These are phyloP conservation scores for Tolypocladium tundrense DNA, from an alignment of 2,329 filamentous ascomycete species.

Conservation along the genomic window DNA sequence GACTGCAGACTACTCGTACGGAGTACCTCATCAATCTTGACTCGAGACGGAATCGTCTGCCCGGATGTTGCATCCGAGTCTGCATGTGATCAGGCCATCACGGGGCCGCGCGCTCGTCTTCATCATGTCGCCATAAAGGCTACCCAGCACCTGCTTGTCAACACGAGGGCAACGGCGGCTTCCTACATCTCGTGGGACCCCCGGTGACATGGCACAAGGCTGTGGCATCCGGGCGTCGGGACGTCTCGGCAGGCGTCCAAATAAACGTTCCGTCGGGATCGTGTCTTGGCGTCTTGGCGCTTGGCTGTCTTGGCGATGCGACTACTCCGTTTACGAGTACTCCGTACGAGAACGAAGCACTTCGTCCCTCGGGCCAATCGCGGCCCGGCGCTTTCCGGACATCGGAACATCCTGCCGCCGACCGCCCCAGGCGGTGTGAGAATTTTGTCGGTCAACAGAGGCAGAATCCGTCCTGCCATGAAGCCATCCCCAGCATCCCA, in stretches of 20 bases:
- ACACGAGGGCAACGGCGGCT: neutral
- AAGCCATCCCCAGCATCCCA: conserved; percentile 6
- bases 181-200: neutral
- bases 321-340: neutral
- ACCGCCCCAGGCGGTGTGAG: conserved; percentile 19
- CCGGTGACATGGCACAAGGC: neutral
- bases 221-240: neutral
- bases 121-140: neutral
- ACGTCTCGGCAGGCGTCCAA: too few relatives aligned
- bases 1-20: too few relatives aligned
- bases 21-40: too few relatives aligned
- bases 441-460: conserved; percentile 23
- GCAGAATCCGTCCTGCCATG: conserved; percentile 19
- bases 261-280: too few relatives aligned
- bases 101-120: neutral
- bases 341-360: too few relatives aligned
- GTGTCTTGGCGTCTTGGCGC: too few relatives aligned
- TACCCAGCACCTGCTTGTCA: neutral
- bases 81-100: too few relatives aligned
- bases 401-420: neutral
- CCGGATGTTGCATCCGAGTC: too few relatives aligned
- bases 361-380: neutral
- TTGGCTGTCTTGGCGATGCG: neutral
- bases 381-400: neutral
- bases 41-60: too few relatives aligned